These are phyloP conservation scores for Saturnispora kantuleensis DNA, from an alignment of 805 yeast species.

Conservation along the genomic window DNA sequence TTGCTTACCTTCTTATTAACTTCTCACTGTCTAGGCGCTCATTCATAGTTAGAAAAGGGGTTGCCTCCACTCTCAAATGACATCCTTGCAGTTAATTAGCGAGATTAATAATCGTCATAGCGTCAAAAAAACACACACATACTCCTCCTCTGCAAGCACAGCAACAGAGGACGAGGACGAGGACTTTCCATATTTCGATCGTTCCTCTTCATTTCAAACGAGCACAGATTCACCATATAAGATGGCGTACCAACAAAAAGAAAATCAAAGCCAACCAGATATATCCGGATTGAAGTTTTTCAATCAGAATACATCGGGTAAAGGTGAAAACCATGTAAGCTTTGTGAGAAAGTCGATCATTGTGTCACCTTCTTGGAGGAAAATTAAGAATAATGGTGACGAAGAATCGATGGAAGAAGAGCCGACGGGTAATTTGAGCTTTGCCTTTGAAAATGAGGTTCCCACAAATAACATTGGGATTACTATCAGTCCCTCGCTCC, in stretches of 20 bases:
- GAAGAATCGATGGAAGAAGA: neutral
- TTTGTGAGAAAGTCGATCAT: conserved; percentile 25
- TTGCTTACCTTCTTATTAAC: no score
- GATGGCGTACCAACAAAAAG: conserved; percentile 2
- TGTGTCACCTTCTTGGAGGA: conserved; percentile 25
- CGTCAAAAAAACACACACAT: neutral
- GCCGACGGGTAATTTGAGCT: conserved; percentile 3
- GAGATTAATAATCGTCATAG: no score
- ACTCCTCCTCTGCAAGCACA: conserved; percentile 25
- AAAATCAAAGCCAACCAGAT: conserved; percentile 1
- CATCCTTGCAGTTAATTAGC: no score
- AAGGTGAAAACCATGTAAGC: conserved; percentile 23
- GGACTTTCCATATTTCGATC: conserved; percentile 24
- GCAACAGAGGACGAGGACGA: conserved; percentile 29
- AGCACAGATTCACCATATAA: conserved; percentile 24
- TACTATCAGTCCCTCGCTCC: conserved; percentile 29
- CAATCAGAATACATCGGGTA: conserved; percentile 20
- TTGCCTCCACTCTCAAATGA: no score
- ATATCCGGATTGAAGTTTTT: conserved; percentile 12
- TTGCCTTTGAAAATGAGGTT: conserved; percentile 15
- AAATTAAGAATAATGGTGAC: conserved; percentile 13
- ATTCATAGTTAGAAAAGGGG: no score
- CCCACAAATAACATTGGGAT: conserved; percentile 26
- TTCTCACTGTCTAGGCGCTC: neutral
- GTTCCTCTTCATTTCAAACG: conserved; percentile 30